Evolutionary conservation across 495 filamentous ascomycete species (phyloP).

Genomic region (Collariella sp.): DNA sequence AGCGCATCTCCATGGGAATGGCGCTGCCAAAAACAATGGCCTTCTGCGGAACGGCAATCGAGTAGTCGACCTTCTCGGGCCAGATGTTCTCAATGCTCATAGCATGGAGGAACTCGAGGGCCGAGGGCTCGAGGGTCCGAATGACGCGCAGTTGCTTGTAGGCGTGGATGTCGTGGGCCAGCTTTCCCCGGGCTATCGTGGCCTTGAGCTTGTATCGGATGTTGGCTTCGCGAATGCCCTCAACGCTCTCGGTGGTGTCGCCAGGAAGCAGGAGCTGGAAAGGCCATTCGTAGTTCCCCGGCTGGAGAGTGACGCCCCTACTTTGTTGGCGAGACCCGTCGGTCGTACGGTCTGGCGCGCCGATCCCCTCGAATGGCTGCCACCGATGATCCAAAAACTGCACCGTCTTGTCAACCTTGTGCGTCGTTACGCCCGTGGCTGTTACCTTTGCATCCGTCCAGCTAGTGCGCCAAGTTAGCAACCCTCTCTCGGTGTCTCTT

Average conservation of each 20-base stretch:
- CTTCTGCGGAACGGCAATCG: conserved; percentile 78
- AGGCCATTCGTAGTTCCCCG: conserved; percentile 84
- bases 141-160: conserved; percentile 79
- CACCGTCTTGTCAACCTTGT: conserved; percentile 37
- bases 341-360: conserved; percentile 19
- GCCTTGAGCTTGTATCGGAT: conserved; percentile 86
- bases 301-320: conserved; percentile 51
- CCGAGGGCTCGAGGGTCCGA: conserved; percentile 70
- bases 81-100: conserved; percentile 95
- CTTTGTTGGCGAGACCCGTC: conserved; percentile 11
- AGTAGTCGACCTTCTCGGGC: conserved; percentile 91
- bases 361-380: conserved; percentile 39
- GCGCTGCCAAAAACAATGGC: conserved; percentile 83
- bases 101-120: conserved; percentile 73
- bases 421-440: conserved; percentile 41
- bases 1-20: conserved; percentile 67
- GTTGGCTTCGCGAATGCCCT: conserved; percentile 71
- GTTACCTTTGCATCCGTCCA: conserved; percentile 44
- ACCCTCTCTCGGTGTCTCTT: not conserved
- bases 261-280: conserved; percentile 75
- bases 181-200: conserved; percentile 68
- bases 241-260: conserved; percentile 74
- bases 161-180: conserved; percentile 69
- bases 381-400: conserved; percentile 40
- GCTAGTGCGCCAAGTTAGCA: conserved; percentile 18